Base-by-base conservation (phyloP, 2,329 filamentous ascomycete genomes). In the Hymenoscyphus salicellus region DNA sequence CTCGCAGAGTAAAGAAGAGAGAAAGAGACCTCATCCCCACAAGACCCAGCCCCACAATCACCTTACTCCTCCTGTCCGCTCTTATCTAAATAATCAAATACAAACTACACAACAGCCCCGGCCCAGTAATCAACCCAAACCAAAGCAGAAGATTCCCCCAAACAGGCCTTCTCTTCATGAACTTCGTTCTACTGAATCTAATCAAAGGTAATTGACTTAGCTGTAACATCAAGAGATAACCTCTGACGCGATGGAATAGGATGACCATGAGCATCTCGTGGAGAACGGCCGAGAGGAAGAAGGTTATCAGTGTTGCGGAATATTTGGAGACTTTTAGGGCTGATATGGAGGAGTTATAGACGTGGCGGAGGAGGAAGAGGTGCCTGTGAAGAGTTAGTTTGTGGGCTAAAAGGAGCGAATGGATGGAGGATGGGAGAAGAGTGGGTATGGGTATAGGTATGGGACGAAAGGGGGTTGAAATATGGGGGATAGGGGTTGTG, bases 231-330 rank as follows among this genome's bases (percentile, higher is more conserved):
- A 93, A 83, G 56, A 93, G 77, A 71, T 93, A 93, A 0, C 90
- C 90, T 46, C 90, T 80, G 10, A 93, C 81, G 76, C 92, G 92
- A 76, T 89, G 89, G 76, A 93, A 93, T 38, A 93, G 81, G 69
- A 90, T 90, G 80, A 88, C 89, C 90, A 93, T 93, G 72, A 92
- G 83, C 56, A 93, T 78, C 75, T 93, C 90, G 72, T 93, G 91
- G 82, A 67, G 88, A 83, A 0, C 33, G 26, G 89, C 89, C 7
- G 85, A 89, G 20, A 93, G 78, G 69, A 92, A 82, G 73, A 93
- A 93, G 0, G 90, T 93, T 55, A 91, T 86, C 61, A 92, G 84
- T 0, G 90, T 92, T 1, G 91, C 91, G 4, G 86, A 86, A 69
- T 86, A 83, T 73, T 88, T 89, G 70, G 86, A 86, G 60, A 93